These are phyloP conservation scores for Medicago ruthenica DNA, from an alignment of 306 rosid species.

Conservation along the genomic window DNA sequence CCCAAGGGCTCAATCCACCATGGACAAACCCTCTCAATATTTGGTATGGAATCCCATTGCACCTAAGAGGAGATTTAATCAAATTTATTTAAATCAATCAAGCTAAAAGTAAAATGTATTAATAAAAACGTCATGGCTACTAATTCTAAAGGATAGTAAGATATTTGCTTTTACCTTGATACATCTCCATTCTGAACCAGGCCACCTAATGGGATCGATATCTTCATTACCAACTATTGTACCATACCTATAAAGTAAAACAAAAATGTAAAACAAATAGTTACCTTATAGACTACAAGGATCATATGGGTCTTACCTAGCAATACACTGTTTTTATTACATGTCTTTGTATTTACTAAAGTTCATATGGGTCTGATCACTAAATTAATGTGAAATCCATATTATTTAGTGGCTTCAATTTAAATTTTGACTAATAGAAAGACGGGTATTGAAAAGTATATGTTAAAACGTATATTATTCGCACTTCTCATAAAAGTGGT, in stretches of 20 bases:
- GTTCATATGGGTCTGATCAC: neutral
- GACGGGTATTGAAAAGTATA: too few species aligned
- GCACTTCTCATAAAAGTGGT: too few species aligned
- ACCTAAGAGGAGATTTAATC: conserved; percentile 52
- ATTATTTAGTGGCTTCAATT: neutral
- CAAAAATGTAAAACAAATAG: neutral
- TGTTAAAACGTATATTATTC: too few species aligned
- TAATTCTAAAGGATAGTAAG: conserved; percentile 20
- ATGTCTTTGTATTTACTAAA: too few species aligned
- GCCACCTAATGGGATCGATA: conserved; percentile 66
- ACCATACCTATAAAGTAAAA: conserved; percentile 58
- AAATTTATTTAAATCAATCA: conserved; percentile 17
- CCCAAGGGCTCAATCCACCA: conserved; percentile 65
- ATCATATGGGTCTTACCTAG: too few species aligned
- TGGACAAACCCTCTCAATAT: conserved; percentile 67
- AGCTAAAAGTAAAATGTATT: conserved; percentile 13
- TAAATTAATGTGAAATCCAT: neutral
- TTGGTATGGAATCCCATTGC: conserved; percentile 59
- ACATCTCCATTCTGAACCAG: conserved; percentile 74
- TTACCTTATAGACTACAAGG: conserved; percentile 11
- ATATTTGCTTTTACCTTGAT: conserved; percentile 56
- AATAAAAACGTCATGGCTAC: neutral
- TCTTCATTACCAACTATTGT: conserved; percentile 57
- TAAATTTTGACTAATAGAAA: too few species aligned
- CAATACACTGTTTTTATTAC: neutral